Evolutionary conservation across 148 eudicot species (phyloP).

Genomic region (Rhododendron simsii): DNA sequence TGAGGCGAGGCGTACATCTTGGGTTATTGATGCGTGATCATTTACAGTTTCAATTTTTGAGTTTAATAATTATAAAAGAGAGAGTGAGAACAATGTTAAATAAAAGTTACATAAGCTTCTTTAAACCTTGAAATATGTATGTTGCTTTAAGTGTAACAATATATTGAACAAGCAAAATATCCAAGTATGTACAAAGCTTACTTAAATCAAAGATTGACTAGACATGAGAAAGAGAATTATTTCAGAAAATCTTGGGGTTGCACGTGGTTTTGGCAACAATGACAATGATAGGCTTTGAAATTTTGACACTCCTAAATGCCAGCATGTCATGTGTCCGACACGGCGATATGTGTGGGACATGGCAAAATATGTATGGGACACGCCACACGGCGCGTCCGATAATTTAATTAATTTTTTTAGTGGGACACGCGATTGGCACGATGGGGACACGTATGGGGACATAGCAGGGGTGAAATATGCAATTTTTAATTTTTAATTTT

Average conservation of each 20-base stretch:
- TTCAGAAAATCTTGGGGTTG: background rate
- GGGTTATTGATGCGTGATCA: background rate
- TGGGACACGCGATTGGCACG: too few species aligned
- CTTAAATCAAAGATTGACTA: background rate
- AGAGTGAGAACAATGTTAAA: background rate
- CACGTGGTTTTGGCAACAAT: background rate
- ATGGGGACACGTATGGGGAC: too few species aligned
- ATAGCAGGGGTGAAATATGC: too few species aligned
- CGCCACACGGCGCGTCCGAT: too few species aligned
- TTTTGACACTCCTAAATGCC: background rate
- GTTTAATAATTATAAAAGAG: background rate
- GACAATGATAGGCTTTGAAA: background rate
- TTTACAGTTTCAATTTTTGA: background rate
- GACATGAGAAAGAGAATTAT: background rate
- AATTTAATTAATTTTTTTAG: too few species aligned
- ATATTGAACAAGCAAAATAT: background rate
- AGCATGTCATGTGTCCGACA: too few species aligned
- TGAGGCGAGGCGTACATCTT: background rate
- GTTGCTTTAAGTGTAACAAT: background rate
- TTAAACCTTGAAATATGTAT: background rate
- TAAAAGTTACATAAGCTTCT: background rate
- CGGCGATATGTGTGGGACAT: too few species aligned
- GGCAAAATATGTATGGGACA: too few species aligned
- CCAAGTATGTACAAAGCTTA: background rate
- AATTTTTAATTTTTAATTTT: too few species aligned